phyloP scores from a whole-genome alignment of 2,329 filamentous ascomycete genomes.

The Truncatella angustata region DNA sequence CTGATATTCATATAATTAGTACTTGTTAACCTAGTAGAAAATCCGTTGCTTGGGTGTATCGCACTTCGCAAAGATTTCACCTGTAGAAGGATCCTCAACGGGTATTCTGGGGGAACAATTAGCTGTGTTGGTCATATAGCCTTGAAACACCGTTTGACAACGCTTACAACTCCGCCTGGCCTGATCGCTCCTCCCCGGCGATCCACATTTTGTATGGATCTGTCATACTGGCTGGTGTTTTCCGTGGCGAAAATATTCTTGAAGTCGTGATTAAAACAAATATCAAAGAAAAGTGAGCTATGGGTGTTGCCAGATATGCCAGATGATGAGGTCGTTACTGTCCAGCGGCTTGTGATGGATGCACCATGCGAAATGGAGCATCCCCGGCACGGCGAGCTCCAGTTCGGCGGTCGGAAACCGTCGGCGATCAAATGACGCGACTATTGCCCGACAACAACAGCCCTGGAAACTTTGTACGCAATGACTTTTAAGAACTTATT shows the following conservation, averaged over 20 bases:
- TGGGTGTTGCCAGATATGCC: too few species aligned
- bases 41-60: not conserved
- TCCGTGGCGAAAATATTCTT: too few species aligned
- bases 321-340: too few species aligned
- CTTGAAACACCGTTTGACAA: constrained; percentile 8
- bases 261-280: too few species aligned
- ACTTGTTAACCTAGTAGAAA: too few species aligned
- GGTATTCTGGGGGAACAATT: constrained; percentile 48
- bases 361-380: not conserved
- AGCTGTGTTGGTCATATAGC: too few species aligned
- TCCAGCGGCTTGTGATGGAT: too few species aligned
- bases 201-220: constrained; percentile 35
- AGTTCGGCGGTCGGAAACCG: constrained; percentile 4
- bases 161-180: constrained; percentile 42
- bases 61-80: constrained; percentile 49
- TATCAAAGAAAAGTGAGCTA: too few species aligned
- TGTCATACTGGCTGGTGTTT: constrained; percentile 11
- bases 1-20: constrained; percentile 24
- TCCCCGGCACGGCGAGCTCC: constrained; percentile 1
- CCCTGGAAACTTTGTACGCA: too few species aligned
- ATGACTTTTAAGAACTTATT: too few species aligned
- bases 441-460: too few species aligned
- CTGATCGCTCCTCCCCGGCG: constrained; percentile 36
- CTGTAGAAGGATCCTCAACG: constrained; percentile 52
- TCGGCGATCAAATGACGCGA: not conserved